These are phyloP conservation scores for Venturia nashicola DNA, from an alignment of 2,329 filamentous ascomycete genomes.

Conservation along the genomic window DNA sequence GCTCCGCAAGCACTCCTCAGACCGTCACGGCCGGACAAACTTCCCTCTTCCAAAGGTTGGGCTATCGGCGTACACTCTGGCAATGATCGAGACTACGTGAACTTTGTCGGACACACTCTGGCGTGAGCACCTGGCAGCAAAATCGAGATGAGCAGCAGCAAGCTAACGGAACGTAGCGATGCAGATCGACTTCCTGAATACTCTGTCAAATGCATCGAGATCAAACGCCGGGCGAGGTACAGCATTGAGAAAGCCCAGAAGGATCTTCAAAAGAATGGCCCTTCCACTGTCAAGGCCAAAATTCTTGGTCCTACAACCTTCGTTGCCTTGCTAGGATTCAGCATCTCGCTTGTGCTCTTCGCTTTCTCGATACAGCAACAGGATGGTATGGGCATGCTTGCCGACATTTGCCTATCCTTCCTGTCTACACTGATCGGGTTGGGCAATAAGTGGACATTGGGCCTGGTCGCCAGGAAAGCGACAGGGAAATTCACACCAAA, in stretches of 20 bases:
- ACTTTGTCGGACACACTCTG: slow-evolving; percentile 37
- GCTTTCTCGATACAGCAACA: slow-evolving; percentile 30
- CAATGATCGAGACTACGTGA: slow-evolving; percentile 32
- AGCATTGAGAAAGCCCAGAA: slow-evolving; percentile 13
- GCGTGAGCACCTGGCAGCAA: slow-evolving; percentile 21
- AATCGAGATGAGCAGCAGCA: not conserved
- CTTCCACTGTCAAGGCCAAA: slow-evolving; percentile 24
- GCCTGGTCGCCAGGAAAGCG: slow-evolving; percentile 25
- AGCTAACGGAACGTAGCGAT: not conserved
- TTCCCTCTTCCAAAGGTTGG: slow-evolving; percentile 27
- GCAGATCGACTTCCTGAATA: slow-evolving; percentile 23
- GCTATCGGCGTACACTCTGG: slow-evolving; percentile 36
- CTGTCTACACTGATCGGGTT: slow-evolving; percentile 37
- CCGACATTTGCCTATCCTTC: slow-evolving; percentile 34
- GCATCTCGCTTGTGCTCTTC: slow-evolving; percentile 30
- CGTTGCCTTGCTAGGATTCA: slow-evolving; percentile 33
- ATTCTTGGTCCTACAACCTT: slow-evolving; percentile 32
- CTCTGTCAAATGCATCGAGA: slow-evolving; percentile 29
- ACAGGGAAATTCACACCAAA: slow-evolving; percentile 16
- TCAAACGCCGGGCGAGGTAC: slow-evolving; percentile 13
- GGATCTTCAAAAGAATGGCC: not conserved
- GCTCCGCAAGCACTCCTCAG: slow-evolving; percentile 38
- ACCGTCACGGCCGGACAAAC: slow-evolving; percentile 29
- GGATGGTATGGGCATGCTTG: slow-evolving; percentile 39
- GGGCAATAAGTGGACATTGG: slow-evolving; percentile 37